These are phyloP conservation scores for Petunia hybrid DNA, from an alignment of 305 asterid species.

Conservation along the genomic window DNA sequence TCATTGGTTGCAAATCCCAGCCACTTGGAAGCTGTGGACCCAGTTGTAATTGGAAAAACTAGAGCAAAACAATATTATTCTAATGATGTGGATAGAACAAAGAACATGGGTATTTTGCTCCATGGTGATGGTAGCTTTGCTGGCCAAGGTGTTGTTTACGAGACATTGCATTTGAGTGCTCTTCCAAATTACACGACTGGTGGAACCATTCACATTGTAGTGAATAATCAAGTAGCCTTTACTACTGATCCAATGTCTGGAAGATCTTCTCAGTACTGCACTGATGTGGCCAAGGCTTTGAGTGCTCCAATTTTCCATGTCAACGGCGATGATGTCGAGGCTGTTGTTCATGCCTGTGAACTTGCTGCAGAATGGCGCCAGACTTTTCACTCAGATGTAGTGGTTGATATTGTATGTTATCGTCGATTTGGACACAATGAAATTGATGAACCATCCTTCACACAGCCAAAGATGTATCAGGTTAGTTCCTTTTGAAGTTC, in stretches of 20 bases:
- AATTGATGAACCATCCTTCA: constrained; percentile 51
- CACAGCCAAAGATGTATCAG: constrained; percentile 62
- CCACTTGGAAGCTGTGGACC: constrained; percentile 98
- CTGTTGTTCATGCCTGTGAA: constrained; percentile 93
- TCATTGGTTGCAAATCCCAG: constrained; percentile 98
- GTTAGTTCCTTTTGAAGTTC: constrained; percentile 24
- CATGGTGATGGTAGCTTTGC: constrained; percentile 99
- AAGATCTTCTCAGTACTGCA: constrained; percentile 97
- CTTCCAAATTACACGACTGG: constrained; percentile 97
- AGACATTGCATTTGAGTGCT: constrained; percentile 98
- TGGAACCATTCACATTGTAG: constrained; percentile 97
- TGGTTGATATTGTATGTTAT: constrained; percentile 53
- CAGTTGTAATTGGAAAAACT: constrained; percentile 93
- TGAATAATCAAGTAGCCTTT: constrained; percentile 97
- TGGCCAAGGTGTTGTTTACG: constrained; percentile 98
- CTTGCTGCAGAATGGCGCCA: constrained; percentile 99
- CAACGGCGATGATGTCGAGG: constrained; percentile 96
- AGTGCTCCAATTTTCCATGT: constrained; percentile 95
- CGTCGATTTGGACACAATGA: constrained; percentile 55
- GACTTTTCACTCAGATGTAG: constrained; percentile 85
- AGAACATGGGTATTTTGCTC: constrained; percentile 85
- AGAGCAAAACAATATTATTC: constrained; percentile 95
- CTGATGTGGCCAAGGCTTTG: constrained; percentile 98
- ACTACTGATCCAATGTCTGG: constrained; percentile 94
- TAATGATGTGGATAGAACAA: constrained; percentile 77